Base-by-base conservation (phyloP, 1,284 basidiomycete genomes). In the Leccinum laetum region DNA sequence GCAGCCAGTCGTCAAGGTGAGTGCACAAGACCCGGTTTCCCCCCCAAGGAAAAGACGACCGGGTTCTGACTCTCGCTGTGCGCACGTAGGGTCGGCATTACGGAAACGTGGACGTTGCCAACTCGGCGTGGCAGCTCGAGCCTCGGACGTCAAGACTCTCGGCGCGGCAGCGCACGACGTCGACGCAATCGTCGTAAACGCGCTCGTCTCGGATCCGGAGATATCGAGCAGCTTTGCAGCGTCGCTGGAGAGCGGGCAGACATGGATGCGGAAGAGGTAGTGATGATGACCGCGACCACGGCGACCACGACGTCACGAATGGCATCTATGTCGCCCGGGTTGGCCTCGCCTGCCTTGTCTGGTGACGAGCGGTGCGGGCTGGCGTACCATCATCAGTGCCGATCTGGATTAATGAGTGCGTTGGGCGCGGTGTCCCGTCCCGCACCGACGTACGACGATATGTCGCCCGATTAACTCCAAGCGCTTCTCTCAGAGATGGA, bases 181-280 rank as follows among this genome's bases (percentile, higher is more conserved):
- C 91, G 18, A 26, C 26, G 26, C 89, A 86, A 49, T 93, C 91
- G 9, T 93, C 91, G 0, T 93, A 88, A 24, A 24, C 69, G 91
- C 91, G 2, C 82, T 91, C 63, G 81, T 93, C 3, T 92, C 91
- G 11, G 91, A 93, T 68, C 86, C 86, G 2, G 91, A 93, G 68
- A 88, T 92, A 61, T 90, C 90, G 6, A 92, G 89, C 76, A 90
- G 88, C 73, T 92, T 93, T 69, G 88, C 89, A 3, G 90, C 89
- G 7, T 93, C 91, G 21, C 80, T 92, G 5, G 91, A 91, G 70
- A 89, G 88, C 32, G 32, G 32, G 32, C 32, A 86, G 37, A 82
- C 82, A 10, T 92, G 26, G 29, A 29, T 29, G 29, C 29, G 29
- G 29, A 29, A 8, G 29, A 29, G 29, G 29, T 29, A 29, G 29